Base-by-base conservation (phyloP, 176 grass and related monocot genomes). In the Metroxylon sagu region DNA sequence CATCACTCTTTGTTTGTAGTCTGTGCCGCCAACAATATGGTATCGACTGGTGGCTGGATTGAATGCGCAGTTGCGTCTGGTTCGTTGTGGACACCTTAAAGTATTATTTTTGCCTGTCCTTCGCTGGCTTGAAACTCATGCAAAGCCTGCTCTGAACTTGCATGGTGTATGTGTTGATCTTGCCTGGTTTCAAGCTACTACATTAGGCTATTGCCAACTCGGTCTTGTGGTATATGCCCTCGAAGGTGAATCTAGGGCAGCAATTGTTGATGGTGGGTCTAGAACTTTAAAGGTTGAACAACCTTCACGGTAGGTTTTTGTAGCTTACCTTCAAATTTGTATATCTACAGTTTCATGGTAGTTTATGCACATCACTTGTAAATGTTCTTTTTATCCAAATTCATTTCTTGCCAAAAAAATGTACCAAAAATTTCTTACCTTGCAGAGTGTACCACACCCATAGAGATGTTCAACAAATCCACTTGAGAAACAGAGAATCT, bases 141-240 rank as follows among this genome's bases (percentile, higher is more conserved):
- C 88, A 57, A 92, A 93, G 76, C 85, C 79, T 56, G 64, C 88
- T 27, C 71, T 99, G 74, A 86, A 61, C 3, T 43, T 50, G 66
- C 70, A 79, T 59, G 64, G 76, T 69, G 75, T 99, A 18, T 75
- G 58, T 53, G 77, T 99, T 52, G 85, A 93, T 64, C 85, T 99
- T 60, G 94, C 94, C 27, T 93, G 85, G 94, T 85, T 89, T 81
- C 88, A 99, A 85, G 81, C 88, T 67, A 99, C 88, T 76, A 18
- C 79, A 71, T 85, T 89, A 67, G 88, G 94, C 54, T 93, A 93
- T 68, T 85, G 82, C 65, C 94, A 99, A 82, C 79, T 99, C 68
- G 94, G 94, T 71, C 74, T 99, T 67, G 82, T 93, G 16, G 82
- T 99, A 67, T 93, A 83, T 92, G 79, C 88, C 79, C 35, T 85